Evolutionary conservation across 225 moss, liverwort and hornwort genomes (phyloP).

Genomic region (Rhytidiadelphus loreus): DNA sequence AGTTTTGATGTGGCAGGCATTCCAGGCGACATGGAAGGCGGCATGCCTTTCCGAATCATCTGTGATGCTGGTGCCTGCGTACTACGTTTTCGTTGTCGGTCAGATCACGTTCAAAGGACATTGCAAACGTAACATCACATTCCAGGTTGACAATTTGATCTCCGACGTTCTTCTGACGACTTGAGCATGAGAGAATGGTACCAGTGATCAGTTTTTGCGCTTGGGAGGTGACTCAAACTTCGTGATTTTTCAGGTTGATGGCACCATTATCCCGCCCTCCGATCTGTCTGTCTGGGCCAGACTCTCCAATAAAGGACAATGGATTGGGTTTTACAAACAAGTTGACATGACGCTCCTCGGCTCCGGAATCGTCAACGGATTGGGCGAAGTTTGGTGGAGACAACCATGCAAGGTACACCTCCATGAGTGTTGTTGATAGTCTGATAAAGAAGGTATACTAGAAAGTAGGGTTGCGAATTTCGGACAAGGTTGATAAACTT

Average conservation of each 20-base stretch:
- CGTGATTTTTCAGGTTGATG: constrained; percentile 21
- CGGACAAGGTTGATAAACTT: neutral
- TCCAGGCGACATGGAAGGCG: constrained; percentile 36
- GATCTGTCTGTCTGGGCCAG: constrained; percentile 17
- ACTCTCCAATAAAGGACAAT: constrained; percentile 38
- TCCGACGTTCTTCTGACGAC: neutral
- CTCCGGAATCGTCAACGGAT: constrained; percentile 24
- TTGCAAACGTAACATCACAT: constrained; percentile 23
- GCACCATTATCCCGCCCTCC: constrained; percentile 25
- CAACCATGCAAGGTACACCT: constrained; percentile 37
- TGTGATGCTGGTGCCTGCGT: constrained; percentile 29
- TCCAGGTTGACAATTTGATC: constrained; percentile 15
- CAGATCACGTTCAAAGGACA: constrained; percentile 51
- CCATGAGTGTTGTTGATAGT: neutral
- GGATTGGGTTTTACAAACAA: constrained; percentile 47
- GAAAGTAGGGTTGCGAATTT: neutral
- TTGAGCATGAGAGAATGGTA: neutral
- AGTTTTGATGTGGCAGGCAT: constrained; percentile 23
- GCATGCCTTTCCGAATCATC: constrained; percentile 22
- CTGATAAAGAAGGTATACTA: neutral
- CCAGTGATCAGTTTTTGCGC: neutral
- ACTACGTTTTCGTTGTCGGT: constrained; percentile 37
- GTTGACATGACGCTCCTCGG: constrained; percentile 22
- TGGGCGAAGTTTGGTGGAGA: constrained; percentile 44
- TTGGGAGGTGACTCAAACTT: neutral